Evolutionary conservation across 352 stramenopile species (phyloP).

Genomic region (Phytophthora citricola): DNA sequence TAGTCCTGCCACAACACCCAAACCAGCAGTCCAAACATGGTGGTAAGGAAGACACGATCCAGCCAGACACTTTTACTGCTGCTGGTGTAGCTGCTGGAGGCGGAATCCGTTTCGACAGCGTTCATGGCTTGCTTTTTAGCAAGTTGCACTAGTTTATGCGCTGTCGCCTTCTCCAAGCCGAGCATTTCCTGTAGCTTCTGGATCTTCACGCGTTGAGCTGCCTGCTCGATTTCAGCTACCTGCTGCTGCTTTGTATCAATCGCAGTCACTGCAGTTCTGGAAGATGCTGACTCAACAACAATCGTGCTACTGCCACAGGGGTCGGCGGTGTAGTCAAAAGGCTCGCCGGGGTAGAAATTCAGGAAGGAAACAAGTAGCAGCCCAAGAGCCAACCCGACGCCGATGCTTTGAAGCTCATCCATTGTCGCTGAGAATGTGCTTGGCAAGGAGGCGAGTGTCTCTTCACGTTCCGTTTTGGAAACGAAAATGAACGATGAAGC

Average conservation of each 20-base stretch:
- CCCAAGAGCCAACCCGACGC: slow-evolving; percentile 46
- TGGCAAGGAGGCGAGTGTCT: neutral
- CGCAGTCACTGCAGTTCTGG: neutral
- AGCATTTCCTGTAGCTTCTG: slow-evolving; percentile 68
- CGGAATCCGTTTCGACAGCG: slow-evolving; percentile 7
- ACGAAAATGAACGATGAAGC: too few species aligned
- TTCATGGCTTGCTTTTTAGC: slow-evolving; percentile 45
- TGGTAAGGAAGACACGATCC: slow-evolving; percentile 49
- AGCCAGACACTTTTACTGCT: slow-evolving; percentile 50
- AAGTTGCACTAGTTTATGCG: slow-evolving; percentile 46
- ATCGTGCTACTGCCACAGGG: neutral
- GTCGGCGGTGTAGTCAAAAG: slow-evolving; percentile 56
- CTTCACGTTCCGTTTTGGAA: slow-evolving; percentile 9
- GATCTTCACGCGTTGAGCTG: slow-evolving; percentile 46
- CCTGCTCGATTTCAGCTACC: slow-evolving; percentile 39
- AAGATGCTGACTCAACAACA: neutral
- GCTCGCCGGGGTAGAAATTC: slow-evolving; percentile 57
- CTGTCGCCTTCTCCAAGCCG: slow-evolving; percentile 53
- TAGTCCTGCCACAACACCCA: slow-evolving; percentile 64
- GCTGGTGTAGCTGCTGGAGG: slow-evolving; percentile 7
- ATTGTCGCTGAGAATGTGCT: slow-evolving; percentile 18
- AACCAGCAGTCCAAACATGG: slow-evolving; percentile 46
- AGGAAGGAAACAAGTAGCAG: slow-evolving; percentile 54
- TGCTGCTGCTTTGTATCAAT: slow-evolving; percentile 9
- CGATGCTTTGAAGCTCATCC: slow-evolving; percentile 56